Conservation (phyloP, 352 stramenopile genomes). For the Phytophthora multivora region DNA sequence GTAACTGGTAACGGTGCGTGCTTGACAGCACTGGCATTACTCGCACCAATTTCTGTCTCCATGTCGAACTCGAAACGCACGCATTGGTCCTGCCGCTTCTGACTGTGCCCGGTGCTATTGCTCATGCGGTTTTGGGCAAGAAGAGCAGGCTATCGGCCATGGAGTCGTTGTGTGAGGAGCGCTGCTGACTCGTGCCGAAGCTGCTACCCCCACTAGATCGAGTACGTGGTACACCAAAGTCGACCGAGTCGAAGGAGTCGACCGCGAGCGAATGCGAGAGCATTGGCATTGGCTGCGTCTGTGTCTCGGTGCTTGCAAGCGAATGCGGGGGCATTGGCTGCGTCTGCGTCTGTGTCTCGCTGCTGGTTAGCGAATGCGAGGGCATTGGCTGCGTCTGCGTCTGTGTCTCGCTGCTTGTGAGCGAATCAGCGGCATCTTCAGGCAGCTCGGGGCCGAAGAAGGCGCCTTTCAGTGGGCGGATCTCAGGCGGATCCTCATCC, state of each 20-base stretch:
- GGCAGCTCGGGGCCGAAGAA: constrained; percentile 37
- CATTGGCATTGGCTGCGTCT: not conserved
- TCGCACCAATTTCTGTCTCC: constrained; percentile 5
- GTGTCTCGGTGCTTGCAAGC: too few relatives aligned
- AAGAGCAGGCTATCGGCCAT: constrained; percentile 64
- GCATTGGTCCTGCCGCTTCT: constrained; percentile 19
- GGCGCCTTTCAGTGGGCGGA: constrained; percentile 38
- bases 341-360: too few relatives aligned
- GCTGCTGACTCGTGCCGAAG: constrained; percentile 35
- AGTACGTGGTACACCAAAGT: constrained; percentile 36
- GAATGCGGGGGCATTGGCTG: too few relatives aligned
- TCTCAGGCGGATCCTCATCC: constrained; percentile 37
- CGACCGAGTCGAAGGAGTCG: constrained; percentile 54
- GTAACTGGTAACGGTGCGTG: constrained; percentile 25
- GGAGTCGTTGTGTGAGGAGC: constrained; percentile 34
- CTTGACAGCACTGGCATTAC: constrained; percentile 7
- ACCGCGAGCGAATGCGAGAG: constrained; percentile 29
- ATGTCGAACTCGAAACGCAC: constrained; percentile 25
- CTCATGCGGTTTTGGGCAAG: constrained; percentile 26
- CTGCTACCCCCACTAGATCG: constrained; percentile 7
- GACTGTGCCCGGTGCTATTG: constrained; percentile 13
- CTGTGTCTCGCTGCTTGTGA: not conserved
- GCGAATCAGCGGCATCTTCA: not conserved
- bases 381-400: not conserved
- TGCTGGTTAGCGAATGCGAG: too few relatives aligned